These are phyloP conservation scores for Coleophoma crateriformis DNA, from an alignment of 2,329 filamentous ascomycete species.

Conservation along the genomic window DNA sequence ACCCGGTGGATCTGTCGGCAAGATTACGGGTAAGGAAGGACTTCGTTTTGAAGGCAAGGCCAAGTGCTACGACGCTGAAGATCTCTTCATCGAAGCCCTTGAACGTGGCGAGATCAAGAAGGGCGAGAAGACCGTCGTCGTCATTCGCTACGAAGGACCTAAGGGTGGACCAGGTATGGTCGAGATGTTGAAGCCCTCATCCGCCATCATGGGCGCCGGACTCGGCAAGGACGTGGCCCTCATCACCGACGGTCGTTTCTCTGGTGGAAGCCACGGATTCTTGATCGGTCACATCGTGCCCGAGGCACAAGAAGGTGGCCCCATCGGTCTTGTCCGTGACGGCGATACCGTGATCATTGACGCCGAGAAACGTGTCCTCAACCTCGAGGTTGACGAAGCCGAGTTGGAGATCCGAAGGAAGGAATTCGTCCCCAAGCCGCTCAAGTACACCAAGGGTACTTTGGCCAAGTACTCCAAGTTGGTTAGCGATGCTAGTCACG, in stretches of 20 bases:
- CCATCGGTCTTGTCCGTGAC: conserved; percentile 51
- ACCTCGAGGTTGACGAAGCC: conserved; percentile 42
- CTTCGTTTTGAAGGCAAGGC: conserved; percentile 63
- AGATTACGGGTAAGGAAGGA: conserved; percentile 75
- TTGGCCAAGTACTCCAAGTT: conserved; percentile 51
- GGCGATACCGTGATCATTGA: conserved; percentile 57
- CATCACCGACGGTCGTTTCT: conserved; percentile 65
- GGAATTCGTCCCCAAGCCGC: conserved; percentile 43
- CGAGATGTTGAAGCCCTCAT: conserved; percentile 69
- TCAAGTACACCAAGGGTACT: conserved; percentile 54
- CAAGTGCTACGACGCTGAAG: conserved; percentile 65
- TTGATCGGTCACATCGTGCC: conserved; percentile 58
- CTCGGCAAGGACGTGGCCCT: conserved; percentile 65
- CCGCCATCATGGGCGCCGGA: conserved; percentile 69
- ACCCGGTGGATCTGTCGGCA: conserved; percentile 65
- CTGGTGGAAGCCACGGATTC: conserved; percentile 54
- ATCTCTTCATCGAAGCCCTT: conserved; percentile 62
- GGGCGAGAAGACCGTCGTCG: conserved; percentile 71
- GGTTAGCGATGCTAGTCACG: conserved; percentile 51
- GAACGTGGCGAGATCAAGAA: conserved; percentile 66
- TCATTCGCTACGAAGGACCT: conserved; percentile 70
- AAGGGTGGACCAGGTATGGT: conserved; percentile 71
- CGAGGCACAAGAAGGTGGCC: conserved; percentile 54
- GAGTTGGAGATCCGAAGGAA: conserved; percentile 44
- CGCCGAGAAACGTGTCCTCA: conserved; percentile 47